Evolutionary conservation across 306 rosid genomes (phyloP), one percentile per base, ranked within the genome.

Genomic region (Luffa acutangula): DNA sequence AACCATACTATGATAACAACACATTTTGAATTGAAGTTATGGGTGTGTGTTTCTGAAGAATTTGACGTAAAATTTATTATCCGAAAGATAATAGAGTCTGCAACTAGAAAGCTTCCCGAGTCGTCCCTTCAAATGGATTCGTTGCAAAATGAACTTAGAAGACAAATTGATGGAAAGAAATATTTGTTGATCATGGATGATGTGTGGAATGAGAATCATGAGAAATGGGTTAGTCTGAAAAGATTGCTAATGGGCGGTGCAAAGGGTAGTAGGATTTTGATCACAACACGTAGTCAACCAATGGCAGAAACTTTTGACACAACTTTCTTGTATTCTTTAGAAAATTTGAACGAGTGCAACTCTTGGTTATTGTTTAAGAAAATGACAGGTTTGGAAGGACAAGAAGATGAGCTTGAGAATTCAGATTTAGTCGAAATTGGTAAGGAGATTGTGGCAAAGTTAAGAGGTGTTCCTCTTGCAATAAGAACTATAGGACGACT

Each of bases 11-110:
- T 0, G 9, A 39, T 76, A 1, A 6, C 42, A 31, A 13, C 15
- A n/a, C n/a, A 51, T 14, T 84, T 84, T 81, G 65, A 71, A 13
- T 12, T 53, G 21, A 77, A 34, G 9, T 2, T 80, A 31, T 84
- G 87, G 87, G 76, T 80, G 18, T 79, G 82, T 4, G 57, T 84
- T 60, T 84, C 79, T 37, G 51, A 75, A 4, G 17, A 15, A 6
- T 80, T 75, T 56, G 76, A 53, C 21, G 4, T 43, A 1, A 51
- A 42, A 57, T 15, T 18, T 20, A 34, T 80, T 3, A n/a, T 49
- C 0, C 5, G 1, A 8, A 59, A 77, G 18, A 64, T 79, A 3
- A 15, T 14, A 7, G 52, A 21, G 3, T 31, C 51, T 10, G 51
- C 69, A 7, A n/a, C 58, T 2, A 15, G 0, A 3, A 5, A 74